Conservation (phyloP, 192 early-diverging fungal species). For the Coemansia sp. region DNA sequence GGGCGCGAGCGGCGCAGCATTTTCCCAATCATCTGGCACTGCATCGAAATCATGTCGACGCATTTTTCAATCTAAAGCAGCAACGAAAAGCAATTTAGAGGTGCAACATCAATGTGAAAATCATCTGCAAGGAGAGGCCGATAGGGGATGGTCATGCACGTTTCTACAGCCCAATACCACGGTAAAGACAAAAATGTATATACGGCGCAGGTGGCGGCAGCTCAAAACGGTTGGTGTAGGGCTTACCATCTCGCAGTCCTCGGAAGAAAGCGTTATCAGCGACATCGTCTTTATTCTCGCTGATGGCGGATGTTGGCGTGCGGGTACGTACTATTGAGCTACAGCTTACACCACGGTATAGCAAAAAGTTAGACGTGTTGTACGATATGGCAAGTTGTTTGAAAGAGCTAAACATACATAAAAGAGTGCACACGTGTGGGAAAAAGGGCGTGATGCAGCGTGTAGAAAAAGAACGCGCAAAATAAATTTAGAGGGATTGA, state of each 20-base stretch:
- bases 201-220: background rate
- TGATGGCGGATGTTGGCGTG: no score
- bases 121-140: slow-evolving; percentile 1
- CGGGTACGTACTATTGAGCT: background rate
- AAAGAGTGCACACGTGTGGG: background rate
- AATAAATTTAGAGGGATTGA: background rate
- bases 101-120: background rate
- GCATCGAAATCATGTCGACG: slow-evolving; percentile 54
- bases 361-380: no score
- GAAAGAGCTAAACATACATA: no score
- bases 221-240: background rate
- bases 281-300: slow-evolving; percentile 19
- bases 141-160: background rate
- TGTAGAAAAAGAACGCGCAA: background rate
- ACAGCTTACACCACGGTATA: no score
- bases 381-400: no score
- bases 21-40: slow-evolving; percentile 50
- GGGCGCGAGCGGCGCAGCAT: slow-evolving; percentile 51
- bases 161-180: slow-evolving; percentile 12
- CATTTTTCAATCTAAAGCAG: slow-evolving; percentile 48
- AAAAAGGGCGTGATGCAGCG: background rate
- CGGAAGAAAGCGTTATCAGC: slow-evolving; percentile 43
- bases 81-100: background rate
- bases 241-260: slow-evolving; percentile 55
- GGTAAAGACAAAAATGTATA: slow-evolving; percentile 7